Evolutionary conservation across 116 monocot genomes (phyloP).

Genomic region (Phalaenopsis hybrid): DNA sequence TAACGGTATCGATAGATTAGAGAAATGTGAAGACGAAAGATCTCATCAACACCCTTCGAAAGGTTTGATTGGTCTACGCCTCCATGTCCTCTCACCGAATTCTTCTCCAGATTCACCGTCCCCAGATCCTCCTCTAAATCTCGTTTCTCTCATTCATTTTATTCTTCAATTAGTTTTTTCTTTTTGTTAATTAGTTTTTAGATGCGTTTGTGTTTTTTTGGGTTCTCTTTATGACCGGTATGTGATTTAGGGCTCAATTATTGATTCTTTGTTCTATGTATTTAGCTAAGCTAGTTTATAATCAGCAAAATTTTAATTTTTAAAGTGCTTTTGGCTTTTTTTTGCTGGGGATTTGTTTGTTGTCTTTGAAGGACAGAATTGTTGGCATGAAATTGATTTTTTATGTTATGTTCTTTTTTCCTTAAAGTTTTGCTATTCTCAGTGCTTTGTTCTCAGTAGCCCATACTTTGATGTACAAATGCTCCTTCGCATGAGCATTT

Average conservation of each 20-base stretch:
- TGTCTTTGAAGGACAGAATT: too few relatives aligned
- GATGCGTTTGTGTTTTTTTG: not conserved
- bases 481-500: too few relatives aligned
- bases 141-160: not conserved
- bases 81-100: conserved; percentile 82
- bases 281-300: conserved; percentile 40
- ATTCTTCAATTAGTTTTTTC: not conserved
- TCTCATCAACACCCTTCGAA: conserved; percentile 80
- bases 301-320: too few relatives aligned
- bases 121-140: conserved; percentile 73
- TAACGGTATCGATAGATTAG: conserved; percentile 61
- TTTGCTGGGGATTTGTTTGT: too few relatives aligned
- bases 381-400: too few relatives aligned
- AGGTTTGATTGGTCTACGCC: conserved; percentile 95
- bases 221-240: not conserved
- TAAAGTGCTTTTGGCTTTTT: too few relatives aligned
- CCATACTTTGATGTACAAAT: too few relatives aligned
- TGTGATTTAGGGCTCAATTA: not conserved
- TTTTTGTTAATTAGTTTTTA: not conserved
- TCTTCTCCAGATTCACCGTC: conserved; percentile 83
- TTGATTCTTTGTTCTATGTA: not conserved
- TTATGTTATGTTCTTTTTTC: too few relatives aligned
- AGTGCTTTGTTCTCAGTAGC: too few relatives aligned
- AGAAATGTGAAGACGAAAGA: conserved; percentile 92
- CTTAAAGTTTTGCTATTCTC: too few relatives aligned